Base-by-base conservation (phyloP, 2,329 filamentous ascomycete genomes). In the Cadophora sp. region DNA sequence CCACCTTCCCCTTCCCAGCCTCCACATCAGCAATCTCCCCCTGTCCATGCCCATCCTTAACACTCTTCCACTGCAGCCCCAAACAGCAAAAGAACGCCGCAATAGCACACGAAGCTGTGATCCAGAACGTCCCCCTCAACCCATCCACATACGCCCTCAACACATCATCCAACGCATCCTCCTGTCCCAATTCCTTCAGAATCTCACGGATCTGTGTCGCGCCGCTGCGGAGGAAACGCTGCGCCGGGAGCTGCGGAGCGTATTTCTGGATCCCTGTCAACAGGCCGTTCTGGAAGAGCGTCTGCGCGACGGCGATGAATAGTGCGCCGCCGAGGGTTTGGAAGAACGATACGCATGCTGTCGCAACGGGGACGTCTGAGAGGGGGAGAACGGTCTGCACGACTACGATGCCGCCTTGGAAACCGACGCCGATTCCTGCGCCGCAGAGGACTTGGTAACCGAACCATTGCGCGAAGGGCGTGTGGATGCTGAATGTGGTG, bases 271-370 rank as follows among this genome's bases (percentile, higher is more conserved):
- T 80, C 43, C 84, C 81, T 3, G 81, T 76, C 55, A 87, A 79
- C 20, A 92, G 80, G 0, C 84, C 86, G 73, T 91, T 91, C 69
- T 87, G 84, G 79, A 92, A 91, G 55, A 91, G 83, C 22, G 88
- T 87, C 76, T 92, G 87, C 0, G 86, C 85, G 11, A 91, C 85
- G 6, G 86, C 84, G 58, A 92, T 85, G 71, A 87, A 86, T 27
- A 92, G 78, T 1, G 90, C 87, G 3, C 89, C 89, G 48, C 89
- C 89, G 3, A 92, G 81, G 1, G 83, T 83, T 74, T 91, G 87
- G 79, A 87, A 88, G 78, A 92, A 90, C 43, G 83, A 81, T 1
- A 86, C 80, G 60, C 79, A 83, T 6, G 84, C 83, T 5, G 82
- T 85, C 33, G 79, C 85, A 1, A 85, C 79, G 0, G 85, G 82